Base-by-base conservation (phyloP, 2,329 filamentous ascomycete genomes). In the Fusarium sp. region DNA sequence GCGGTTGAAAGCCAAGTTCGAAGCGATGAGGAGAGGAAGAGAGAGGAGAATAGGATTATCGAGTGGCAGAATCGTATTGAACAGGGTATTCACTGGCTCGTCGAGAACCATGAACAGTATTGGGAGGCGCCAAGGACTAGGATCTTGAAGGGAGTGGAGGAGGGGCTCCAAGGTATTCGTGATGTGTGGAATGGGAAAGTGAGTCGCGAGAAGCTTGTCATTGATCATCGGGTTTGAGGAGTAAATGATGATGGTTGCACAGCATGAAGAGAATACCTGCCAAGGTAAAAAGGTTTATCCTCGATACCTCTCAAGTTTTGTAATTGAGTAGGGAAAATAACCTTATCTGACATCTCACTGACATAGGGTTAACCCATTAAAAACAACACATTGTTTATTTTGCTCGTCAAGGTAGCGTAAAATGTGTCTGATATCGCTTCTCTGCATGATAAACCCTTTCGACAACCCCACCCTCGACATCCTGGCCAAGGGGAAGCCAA, bases 101-200 rank as follows among this genome's bases (percentile, higher is more conserved):
- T 54, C 25, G 15, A 55, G 9, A 56, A 68, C 18, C 64, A 63
- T 38, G 31, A 45, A 1, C 11, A n/a, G 17, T 45, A 63, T 12
- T 68, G 64, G 65, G 15, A 63, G 12, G 22, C 56, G 0, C 64
- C 57, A 1, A 45, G 64, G 5, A 53, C 45, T 1, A 68, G 17
- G 12, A 22, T 57, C 0, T 5, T 68, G 1, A 41, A 68, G 10
- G 64, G 64, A 3, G 50, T 64, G 4, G 64, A 64, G 2, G 49
- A 68, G 20, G 65, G 64, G 2, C 10, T 68, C 14, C 56, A 63
- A 15, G 65, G 64, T 0, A 46, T 68, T 6, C 56, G 9, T 0
- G 56, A 68, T 36, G 65, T 68, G 8, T 68, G 65, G 63, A n/a
- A 44, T 3, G 56, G 65, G 0, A 68, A 56, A 11, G 33, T 41